Conservation (phyloP, 2,329 filamentous ascomycete genomes). For the Acrocalymma vagum region DNA sequence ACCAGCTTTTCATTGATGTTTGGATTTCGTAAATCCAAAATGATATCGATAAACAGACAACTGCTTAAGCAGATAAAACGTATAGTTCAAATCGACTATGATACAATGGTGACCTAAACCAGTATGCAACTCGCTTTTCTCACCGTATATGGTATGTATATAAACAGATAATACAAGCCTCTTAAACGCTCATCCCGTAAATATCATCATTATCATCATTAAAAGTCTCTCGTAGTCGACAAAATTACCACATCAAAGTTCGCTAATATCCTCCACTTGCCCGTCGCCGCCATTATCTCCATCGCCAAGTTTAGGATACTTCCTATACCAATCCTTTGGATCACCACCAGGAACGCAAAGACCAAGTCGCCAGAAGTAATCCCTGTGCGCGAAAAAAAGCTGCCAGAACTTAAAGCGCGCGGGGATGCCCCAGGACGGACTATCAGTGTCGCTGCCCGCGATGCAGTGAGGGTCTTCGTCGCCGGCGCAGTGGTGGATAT, state of each 20-base stretch:
- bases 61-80: too few species aligned
- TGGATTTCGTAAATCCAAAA: too few species aligned
- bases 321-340: conserved; percentile 70
- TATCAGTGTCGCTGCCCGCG: conserved; percentile 59
- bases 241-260: conserved; percentile 30
- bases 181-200: too few species aligned
- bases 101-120: too few species aligned
- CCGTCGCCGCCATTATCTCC: conserved; percentile 20
- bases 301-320: conserved; percentile 39
- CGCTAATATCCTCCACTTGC: conserved; percentile 20
- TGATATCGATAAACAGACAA: too few species aligned
- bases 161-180: too few species aligned
- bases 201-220: too few species aligned
- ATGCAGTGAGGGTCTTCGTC: conserved; percentile 77
- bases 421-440: conserved; percentile 49
- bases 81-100: too few species aligned
- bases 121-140: too few species aligned
- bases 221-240: too few species aligned
- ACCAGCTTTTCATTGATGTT: too few species aligned
- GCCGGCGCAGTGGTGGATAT: conserved; percentile 77
- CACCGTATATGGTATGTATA: too few species aligned
- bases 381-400: conserved; percentile 89
- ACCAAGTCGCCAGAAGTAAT: conserved; percentile 96
- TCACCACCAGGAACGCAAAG: conserved; percentile 86
- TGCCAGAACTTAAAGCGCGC: conserved; percentile 83